Base-by-base conservation (phyloP, 2,329 filamentous ascomycete species). In the Cadophora sp. region DNA sequence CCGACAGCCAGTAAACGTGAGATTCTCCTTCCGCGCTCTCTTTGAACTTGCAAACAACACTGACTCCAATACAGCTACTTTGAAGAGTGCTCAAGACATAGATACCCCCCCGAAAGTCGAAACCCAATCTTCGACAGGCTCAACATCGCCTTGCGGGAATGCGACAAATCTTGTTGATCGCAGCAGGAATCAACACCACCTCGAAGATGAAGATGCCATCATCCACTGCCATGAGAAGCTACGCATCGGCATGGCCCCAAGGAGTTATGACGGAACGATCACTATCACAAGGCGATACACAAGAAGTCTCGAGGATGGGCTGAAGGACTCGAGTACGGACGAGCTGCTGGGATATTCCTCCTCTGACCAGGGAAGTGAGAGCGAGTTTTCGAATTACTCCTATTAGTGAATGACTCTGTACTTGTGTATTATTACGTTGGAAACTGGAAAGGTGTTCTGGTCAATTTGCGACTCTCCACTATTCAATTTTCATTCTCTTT, bases 301-400 rank as follows among this genome's bases (percentile, higher is more conserved):
- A 5, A 39, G 53, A 22, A 41, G 13, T 39, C 36, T 58, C 20
- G 55, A 58, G 36, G 0, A 43, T 24, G 55, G 55, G 1, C 5
- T 58, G 13, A 58, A 58, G 36, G 55, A 58, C 8, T 41, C 22
- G n/a, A 58, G n/a, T 33, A 24, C 41, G 11, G 20, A 22, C 5
- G 55, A 58, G 4, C 20, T 58, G 5, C 16, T 43, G n/a, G 55
- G 36, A 36, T 5, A 58, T 27, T 58, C 33, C 13, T 58, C 55
- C 22, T 58, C 55, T 7, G 55, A 58, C 2, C n/a, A 58, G 13
- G 55, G 18, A 43, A 58, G 55, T 16, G 36, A 41, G 7, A 30
- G 36, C 20, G 55, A 41, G n/a, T 51, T 48, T 22, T 56, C 53
- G n/a, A 56, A 56, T 41, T 56, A 56, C n/a, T 56, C 33, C 7